Percentiles rank a stretch among this genome's conserved stretches.
phyloP scores from a whole-genome alignment of 306 rosid genomes.

The Pterocarpus santalinus region DNA sequence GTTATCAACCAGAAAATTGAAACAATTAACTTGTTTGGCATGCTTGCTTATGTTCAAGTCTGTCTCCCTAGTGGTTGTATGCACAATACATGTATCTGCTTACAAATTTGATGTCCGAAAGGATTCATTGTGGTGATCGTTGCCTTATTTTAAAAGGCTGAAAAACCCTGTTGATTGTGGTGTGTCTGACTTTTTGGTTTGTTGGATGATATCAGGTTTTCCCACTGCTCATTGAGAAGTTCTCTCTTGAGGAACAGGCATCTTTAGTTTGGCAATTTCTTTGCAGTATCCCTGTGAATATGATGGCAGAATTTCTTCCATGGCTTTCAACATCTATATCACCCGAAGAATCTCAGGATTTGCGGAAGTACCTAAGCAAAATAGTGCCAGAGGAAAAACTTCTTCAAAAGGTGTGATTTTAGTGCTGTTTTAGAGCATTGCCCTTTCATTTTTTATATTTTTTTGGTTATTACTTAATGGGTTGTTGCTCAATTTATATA shows the following conservation, averaged over 20 bases:
- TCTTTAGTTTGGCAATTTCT: conserved; percentile 97
- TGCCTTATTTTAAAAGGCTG: conserved; percentile 29
- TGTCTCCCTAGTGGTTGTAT: conserved; percentile 19
- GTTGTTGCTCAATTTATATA: conserved; percentile 27
- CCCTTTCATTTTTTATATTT: conserved; percentile 35
- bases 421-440: conserved; percentile 29
- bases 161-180: background rate
- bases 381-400: conserved; percentile 96
- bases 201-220: conserved; percentile 73
- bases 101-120: conserved; percentile 17
- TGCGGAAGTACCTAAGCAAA: conserved; percentile 74
- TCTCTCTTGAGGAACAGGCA: conserved; percentile 90
- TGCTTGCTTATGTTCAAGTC: conserved; percentile 28
- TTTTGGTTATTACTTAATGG: conserved; percentile 8
- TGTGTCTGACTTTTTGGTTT: conserved; percentile 33
- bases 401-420: conserved; percentile 83
- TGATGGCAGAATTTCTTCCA: conserved; percentile 95
- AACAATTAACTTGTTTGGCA: conserved; percentile 25
- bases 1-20: conserved; percentile 37
- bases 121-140: conserved; percentile 13
- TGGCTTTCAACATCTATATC: conserved; percentile 93
- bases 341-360: conserved; percentile 81
- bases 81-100: background rate
- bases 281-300: conserved; percentile 97
- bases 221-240: conserved; percentile 93